Percentiles rank a stretch among this genome's conserved stretches.
These are phyloP conservation scores for Jatropha multifida DNA, from an alignment of 441 rosid genomes.

Conservation along the genomic window DNA sequence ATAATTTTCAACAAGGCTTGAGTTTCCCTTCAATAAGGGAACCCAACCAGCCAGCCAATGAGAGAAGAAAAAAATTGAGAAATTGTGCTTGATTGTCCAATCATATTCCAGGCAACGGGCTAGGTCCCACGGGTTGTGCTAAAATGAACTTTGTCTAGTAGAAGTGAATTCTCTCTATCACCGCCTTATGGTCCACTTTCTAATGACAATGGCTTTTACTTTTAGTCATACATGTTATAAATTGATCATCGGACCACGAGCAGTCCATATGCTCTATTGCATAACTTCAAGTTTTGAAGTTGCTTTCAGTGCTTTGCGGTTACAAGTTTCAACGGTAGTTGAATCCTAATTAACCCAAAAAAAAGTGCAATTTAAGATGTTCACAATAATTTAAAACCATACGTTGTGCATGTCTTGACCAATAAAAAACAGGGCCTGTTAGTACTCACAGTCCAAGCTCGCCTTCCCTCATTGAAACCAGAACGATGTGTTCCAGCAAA, in stretches of 20 bases:
- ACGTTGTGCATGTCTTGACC: not conserved
- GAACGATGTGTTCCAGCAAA: constrained; percentile 29
- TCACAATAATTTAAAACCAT: not conserved
- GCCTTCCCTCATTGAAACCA: constrained; percentile 49
- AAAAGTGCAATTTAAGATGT: not conserved
- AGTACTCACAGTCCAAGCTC: constrained; percentile 65
- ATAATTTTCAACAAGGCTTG: not conserved
- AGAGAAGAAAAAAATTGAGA: not conserved
- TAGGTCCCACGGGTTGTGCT: constrained; percentile 25
- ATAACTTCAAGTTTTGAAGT: too few relatives aligned
- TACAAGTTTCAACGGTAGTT: not conserved
- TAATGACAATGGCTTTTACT: constrained; percentile 1
- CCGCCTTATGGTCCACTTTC: not conserved
- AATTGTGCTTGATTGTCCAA: constrained; percentile 12
- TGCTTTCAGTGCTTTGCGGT: not conserved
- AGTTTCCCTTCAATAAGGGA: constrained; percentile 19
- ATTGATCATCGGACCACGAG: not conserved
- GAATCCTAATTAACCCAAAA: not conserved
- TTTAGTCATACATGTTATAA: constrained; percentile 9
- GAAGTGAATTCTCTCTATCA: not conserved
- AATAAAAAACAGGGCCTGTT: constrained; percentile 58
- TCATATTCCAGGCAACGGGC: constrained; percentile 14
- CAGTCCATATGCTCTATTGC: not conserved
- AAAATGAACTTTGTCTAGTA: not conserved
- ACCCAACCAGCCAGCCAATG: constrained; percentile 13